Evolutionary conservation across 108 stramenopile genomes (phyloP).

Genomic region (Skeletonema grethae): DNA sequence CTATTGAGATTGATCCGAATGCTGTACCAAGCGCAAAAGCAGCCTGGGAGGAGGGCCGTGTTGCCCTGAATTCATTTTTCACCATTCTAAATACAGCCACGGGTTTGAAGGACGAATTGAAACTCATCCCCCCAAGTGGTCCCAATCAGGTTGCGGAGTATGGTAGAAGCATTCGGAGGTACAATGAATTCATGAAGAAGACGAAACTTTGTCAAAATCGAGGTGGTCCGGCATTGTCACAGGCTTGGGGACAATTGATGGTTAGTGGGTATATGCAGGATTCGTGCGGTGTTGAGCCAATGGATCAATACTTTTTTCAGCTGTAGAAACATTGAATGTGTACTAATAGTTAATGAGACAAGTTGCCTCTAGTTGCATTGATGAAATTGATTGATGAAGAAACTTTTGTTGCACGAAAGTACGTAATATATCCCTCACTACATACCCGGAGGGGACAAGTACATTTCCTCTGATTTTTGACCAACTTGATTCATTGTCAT

Average conservation of each 20-base stretch:
- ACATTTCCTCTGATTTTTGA: neutral
- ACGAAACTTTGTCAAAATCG: constrained; percentile 86
- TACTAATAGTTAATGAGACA: neutral
- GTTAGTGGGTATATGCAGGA: constrained; percentile 85
- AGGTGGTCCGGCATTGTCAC: constrained; percentile 56
- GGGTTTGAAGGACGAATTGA: constrained; percentile 67
- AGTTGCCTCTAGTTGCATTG: neutral
- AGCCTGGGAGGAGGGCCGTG: constrained; percentile 86
- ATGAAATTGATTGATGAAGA: neutral
- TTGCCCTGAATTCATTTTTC: constrained; percentile 81
- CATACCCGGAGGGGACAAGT: neutral
- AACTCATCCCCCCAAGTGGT: constrained; percentile 63
- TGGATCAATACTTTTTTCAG: constrained; percentile 85
- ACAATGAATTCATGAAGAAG: constrained; percentile 82
- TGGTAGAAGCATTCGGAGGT: constrained; percentile 69
- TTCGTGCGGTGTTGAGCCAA: constrained; percentile 80
- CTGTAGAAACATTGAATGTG: neutral
- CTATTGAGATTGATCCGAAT: constrained; percentile 69
- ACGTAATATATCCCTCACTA: too few species aligned
- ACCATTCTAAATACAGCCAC: constrained; percentile 62
- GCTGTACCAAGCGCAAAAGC: constrained; percentile 46
- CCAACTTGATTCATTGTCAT: constrained; percentile 4
- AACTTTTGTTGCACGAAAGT: neutral
- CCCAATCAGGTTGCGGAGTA: constrained; percentile 73
- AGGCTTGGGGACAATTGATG: constrained; percentile 87